Base-by-base conservation (phyloP, 371 early-diverging fungal genomes). In the Nematocida ironsii region DNA sequence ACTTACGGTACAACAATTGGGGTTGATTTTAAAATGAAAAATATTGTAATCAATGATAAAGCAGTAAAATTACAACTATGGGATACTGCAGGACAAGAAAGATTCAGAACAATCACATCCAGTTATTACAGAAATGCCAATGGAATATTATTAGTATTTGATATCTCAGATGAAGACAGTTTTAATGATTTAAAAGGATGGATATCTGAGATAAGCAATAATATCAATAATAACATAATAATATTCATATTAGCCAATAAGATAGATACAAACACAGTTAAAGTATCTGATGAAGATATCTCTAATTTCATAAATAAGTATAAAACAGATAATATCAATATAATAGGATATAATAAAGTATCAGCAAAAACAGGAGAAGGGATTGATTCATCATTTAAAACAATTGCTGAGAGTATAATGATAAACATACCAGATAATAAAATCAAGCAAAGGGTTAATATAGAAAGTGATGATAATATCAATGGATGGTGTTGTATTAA, bases 21-120 rank as follows among this genome's bases (percentile, higher is more conserved):
- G 54, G 98, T 99, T n/a, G 99, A 99, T 87, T 99, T 97, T 86
- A 97, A 96, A 88, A 97, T 96, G 76, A 95, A 94, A 87, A 91
- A 93, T 83, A 90, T 95, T 81, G 90, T 91, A 50, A 86, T 95
- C n/a, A 92, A 94, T 66, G 91, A 90, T 78, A 90, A 92, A 69
- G 91, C 90, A 82, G 94, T 94, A 86, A 98, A 98, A 88, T 90
- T 99, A 73, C 95, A 96, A 11, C 94, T 99, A 73, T 90, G 95
- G 99, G 99, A 99, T 86, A 98, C 99, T 0, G 99, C 99, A 5
- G 99, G 99, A 13, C 99, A 99, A 88, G 99, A 99, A 87, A 90
- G 98, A 47, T 99, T 98, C 88, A 89, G 97, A 72, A 96, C 99
- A 0, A 90, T 99, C 62, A 98, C 99, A n/a, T 94, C 94, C 3